Percentiles rank a stretch among this genome's conserved stretches.
phyloP scores from a whole-genome alignment of 768 basidiomycete species.

The Termitomyces sp. region DNA sequence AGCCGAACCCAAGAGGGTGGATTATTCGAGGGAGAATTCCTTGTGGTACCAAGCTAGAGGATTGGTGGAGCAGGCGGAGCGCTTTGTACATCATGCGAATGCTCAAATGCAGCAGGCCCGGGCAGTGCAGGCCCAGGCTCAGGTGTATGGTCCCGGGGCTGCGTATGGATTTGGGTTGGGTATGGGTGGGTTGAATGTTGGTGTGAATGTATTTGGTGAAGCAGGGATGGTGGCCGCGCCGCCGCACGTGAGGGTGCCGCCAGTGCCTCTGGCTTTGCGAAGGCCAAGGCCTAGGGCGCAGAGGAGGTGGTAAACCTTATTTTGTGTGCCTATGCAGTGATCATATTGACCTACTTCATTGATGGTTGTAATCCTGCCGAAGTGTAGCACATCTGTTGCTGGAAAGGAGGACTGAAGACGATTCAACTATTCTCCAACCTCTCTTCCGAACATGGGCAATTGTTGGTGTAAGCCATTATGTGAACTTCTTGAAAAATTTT shows the following conservation, averaged over 20 bases:
- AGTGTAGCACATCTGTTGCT: no score
- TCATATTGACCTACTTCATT: neutral
- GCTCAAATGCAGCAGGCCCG: neutral
- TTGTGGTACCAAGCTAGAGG: slow-evolving; percentile 5
- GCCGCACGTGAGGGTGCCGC: neutral
- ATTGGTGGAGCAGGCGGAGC: neutral
- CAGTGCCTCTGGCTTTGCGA: neutral
- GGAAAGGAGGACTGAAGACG: no score
- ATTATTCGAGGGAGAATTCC: slow-evolving; percentile 1
- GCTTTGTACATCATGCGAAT: neutral
- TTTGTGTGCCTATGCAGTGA: neutral
- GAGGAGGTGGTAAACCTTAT: neutral
- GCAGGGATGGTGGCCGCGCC: neutral
- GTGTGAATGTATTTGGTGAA: neutral
- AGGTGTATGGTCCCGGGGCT: neutral
- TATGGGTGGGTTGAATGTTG: neutral
- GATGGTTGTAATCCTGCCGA: neutral
- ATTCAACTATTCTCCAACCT: neutral
- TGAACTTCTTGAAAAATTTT: neutral
- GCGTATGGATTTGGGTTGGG: neutral
- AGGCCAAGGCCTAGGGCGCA: neutral
- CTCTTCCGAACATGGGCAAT: neutral
- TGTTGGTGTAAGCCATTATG: neutral
- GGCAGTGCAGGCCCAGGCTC: neutral
- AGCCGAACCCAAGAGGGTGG: neutral